phyloP scores from a whole-genome alignment of 805 yeast genomes.

The Starmerella gropengiesseri region DNA sequence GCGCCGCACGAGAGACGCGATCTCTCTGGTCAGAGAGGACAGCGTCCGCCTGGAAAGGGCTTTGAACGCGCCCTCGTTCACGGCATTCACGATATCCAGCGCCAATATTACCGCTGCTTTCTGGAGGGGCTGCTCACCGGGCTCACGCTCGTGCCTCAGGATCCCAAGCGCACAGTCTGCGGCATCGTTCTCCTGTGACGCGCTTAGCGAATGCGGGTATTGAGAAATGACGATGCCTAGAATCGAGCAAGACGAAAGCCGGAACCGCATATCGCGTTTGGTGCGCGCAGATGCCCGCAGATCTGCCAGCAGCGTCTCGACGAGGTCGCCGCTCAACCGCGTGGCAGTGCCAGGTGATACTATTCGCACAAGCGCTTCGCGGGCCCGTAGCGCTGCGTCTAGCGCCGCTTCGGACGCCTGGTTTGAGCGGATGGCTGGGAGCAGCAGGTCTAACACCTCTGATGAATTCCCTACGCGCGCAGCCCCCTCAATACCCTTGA shows the following conservation, averaged over 20 bases:
- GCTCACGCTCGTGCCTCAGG: constrained; percentile 47
- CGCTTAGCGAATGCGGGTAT: constrained; percentile 44
- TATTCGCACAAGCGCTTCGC: constrained; percentile 64
- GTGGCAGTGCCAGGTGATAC: constrained; percentile 32
- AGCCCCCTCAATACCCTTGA: constrained; percentile 56
- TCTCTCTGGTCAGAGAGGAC: constrained; percentile 1
- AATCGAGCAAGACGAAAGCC: constrained; percentile 82
- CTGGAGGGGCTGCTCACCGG: constrained; percentile 43
- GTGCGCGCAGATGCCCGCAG: constrained; percentile 13
- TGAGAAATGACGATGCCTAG: constrained; percentile 59
- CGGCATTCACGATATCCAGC: constrained; percentile 24
- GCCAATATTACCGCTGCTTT: constrained; percentile 65
- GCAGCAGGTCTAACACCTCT: constrained; percentile 7
- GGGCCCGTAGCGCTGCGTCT: constrained; percentile 66
- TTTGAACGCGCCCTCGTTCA: constrained; percentile 26
- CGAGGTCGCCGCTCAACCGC: constrained; percentile 29
- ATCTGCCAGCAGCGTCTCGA: constrained; percentile 25
- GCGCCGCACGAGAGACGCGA: not conserved
- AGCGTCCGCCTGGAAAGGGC: constrained; percentile 12
- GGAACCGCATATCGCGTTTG: constrained; percentile 42
- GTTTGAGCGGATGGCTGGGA: not conserved
- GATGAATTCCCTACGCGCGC: constrained; percentile 2
- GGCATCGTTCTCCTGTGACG: constrained; percentile 39
- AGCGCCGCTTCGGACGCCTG: constrained; percentile 32
- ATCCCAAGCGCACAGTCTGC: constrained; percentile 73